Percentiles rank a stretch among this genome's conserved stretches.
Evolutionary conservation across 148 eudicot genomes (phyloP).

Genomic region (Vaccinium myrtillus): DNA sequence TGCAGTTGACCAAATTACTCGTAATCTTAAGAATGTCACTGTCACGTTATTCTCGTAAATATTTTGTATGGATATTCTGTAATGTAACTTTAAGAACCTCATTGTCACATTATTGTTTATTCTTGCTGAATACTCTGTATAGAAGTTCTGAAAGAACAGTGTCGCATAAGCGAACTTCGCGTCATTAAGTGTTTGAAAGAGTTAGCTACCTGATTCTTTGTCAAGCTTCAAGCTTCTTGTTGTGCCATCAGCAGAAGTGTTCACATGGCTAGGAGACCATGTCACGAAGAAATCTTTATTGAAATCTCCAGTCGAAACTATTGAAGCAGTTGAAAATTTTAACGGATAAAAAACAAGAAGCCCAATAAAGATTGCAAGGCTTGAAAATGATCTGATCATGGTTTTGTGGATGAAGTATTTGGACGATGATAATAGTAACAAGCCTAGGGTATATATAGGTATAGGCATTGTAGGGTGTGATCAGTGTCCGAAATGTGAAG

Average conservation of each 20-base stretch:
- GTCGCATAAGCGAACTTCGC: neutral
- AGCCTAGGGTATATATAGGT: constrained; percentile 8
- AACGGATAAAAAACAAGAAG: constrained; percentile 3
- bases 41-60: neutral
- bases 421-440: neutral
- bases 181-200: neutral
- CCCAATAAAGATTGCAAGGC: constrained; percentile 19
- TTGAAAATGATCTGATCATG: constrained; percentile 2
- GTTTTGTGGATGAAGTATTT: constrained; percentile 5
- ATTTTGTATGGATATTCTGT: neutral
- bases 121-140: neutral
- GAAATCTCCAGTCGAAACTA: constrained; percentile 71
- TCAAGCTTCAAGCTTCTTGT: constrained; percentile 60
- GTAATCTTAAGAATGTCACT: neutral
- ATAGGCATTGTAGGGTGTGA: constrained; percentile 19
- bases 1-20: neutral
- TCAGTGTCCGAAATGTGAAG: constrained; percentile 17
- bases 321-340: constrained; percentile 41
- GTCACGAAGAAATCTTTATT: constrained; percentile 70
- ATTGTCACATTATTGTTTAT: neutral
- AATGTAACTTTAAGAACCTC: neutral
- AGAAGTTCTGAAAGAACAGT: neutral
- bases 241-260: constrained; percentile 72
- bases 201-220: constrained; percentile 56
- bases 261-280: constrained; percentile 80